These are phyloP conservation scores for Diaporthe humulicola DNA, from an alignment of 2,329 filamentous ascomycete genomes.

Conservation along the genomic window DNA sequence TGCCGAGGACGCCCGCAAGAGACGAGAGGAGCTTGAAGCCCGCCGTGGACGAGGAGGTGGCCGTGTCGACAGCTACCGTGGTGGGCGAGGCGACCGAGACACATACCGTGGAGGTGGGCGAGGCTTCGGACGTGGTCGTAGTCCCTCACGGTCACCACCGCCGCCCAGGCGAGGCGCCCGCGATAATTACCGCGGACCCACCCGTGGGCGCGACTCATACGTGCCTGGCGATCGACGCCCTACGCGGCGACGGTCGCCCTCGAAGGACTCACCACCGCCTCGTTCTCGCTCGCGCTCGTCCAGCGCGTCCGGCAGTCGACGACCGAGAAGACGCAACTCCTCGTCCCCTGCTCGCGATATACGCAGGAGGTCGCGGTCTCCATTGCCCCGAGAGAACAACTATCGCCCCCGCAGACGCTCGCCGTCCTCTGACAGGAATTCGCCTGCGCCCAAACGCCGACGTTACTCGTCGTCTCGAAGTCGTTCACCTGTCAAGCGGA, in stretches of 20 bases:
- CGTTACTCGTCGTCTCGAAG: slow-evolving; percentile 64
- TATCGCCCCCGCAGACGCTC: slow-evolving; percentile 48
- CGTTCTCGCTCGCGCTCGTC: slow-evolving; percentile 45
- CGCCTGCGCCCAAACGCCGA: slow-evolving; percentile 63
- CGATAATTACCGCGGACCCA: slow-evolving; percentile 52
- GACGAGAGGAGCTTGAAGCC: slow-evolving; percentile 78
- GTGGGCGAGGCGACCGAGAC: slow-evolving; percentile 66
- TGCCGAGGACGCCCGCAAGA: slow-evolving; percentile 79
- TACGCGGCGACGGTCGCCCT: slow-evolving; percentile 55
- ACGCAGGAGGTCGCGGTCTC: slow-evolving; percentile 54
- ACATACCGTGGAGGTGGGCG: slow-evolving; percentile 58
- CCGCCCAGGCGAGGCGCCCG: slow-evolving; percentile 58
- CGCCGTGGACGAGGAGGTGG: slow-evolving; percentile 64
- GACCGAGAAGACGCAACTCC: slow-evolving; percentile 45
- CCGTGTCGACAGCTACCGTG: slow-evolving; percentile 66
- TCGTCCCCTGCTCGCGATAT: slow-evolving; percentile 42
- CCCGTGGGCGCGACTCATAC: slow-evolving; percentile 62
- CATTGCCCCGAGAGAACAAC: slow-evolving; percentile 46
- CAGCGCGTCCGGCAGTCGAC: slow-evolving; percentile 36
- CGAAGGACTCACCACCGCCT: slow-evolving; percentile 51
- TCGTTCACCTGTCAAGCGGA: slow-evolving; percentile 58
- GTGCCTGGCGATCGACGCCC: slow-evolving; percentile 63
- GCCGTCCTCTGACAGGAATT: slow-evolving; percentile 49
- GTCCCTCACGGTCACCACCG: slow-evolving; percentile 63
- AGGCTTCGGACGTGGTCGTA: slow-evolving; percentile 58